These are phyloP conservation scores for Pichia phayaonensis DNA, from an alignment of 805 yeast genomes.

Conservation along the genomic window DNA sequence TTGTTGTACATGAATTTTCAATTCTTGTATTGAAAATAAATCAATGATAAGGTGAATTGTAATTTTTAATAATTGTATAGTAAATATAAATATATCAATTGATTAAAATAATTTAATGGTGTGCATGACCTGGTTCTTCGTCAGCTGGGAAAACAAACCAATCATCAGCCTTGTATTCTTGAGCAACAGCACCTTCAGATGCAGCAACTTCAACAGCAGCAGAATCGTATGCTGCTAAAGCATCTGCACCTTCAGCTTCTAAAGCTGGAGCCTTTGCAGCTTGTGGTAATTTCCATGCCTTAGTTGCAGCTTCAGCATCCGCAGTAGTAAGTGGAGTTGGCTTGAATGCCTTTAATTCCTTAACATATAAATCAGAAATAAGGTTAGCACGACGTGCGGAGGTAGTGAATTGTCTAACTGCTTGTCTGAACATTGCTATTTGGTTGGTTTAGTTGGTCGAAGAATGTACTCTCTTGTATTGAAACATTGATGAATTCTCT, in stretches of 20 bases:
- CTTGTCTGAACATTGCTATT: constrained; percentile 18
- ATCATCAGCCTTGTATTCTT: constrained; percentile 50
- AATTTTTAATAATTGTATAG: not conserved
- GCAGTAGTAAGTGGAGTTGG: constrained; percentile 66
- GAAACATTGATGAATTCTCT: not conserved
- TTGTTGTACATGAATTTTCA: not conserved
- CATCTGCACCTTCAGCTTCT: constrained; percentile 61
- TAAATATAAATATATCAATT: not conserved
- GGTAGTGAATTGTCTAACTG: constrained; percentile 23
- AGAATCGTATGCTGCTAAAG: constrained; percentile 60
- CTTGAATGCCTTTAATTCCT: constrained; percentile 83
- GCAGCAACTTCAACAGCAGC: constrained; percentile 69
- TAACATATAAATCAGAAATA: constrained; percentile 77
- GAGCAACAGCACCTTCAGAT: constrained; percentile 35
- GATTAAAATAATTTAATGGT: constrained; percentile 7
- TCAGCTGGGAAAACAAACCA: constrained; percentile 79
- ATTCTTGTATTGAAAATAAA: not conserved
- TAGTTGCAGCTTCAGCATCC: constrained; percentile 72
- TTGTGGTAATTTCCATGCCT: constrained; percentile 75
- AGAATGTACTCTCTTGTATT: not conserved
- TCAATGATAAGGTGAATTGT: not conserved
- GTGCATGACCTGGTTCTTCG: constrained; percentile 34
- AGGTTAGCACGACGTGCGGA: constrained; percentile 37
- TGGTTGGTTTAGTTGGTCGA: not conserved
- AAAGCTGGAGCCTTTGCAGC: constrained; percentile 68